Evolutionary conservation across 108 stramenopile genomes (phyloP), one percentile per base, ranked within the genome.

Genomic region (Conticribra weissflogii): DNA sequence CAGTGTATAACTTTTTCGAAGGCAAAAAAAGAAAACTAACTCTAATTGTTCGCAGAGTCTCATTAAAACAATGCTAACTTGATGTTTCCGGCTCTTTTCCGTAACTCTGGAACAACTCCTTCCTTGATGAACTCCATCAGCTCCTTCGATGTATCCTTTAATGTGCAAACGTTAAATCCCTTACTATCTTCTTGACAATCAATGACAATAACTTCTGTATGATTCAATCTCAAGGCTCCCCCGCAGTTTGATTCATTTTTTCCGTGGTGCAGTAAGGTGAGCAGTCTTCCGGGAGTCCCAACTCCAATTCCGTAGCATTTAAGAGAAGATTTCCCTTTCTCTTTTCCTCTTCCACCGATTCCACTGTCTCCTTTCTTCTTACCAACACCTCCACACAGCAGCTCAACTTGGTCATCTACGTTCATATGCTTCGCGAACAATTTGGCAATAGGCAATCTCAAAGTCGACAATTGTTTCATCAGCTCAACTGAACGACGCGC

Each of bases 71-170:
- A 65, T n/a, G 84, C 87, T 60, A 93, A 47, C 41, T 79, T 79
- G 21, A 90, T 55, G 41, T 84, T 76, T 45, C 74, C 77, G 51
- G 67, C 76, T 54, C 81, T 79, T 19, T 76, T 76, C 23, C 70
- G 59, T 49, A 89, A 54, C 61, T 87, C 59, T 27, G 88, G 83
- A 22, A 86, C 54, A 22, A 90, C 81, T 27, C 70, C 66, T 16
- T 88, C 73, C 41, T 78, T 79, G 62, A 95, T 59, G 15, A 95
- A 83, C 16, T 80, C 63, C 82, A 81, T 75, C 16, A 77, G 63
- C 50, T 84, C 79, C n/a, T 80, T 85, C 9, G 86, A 88, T 16
- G 93, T 95, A 57, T 95, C 93, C n/a, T 88, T 89, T 48, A 95
- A 68, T 2, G 93, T 89, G 63, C 83, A 91, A 16, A 94, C 90